Percentiles rank a stretch among this genome's conserved stretches.
phyloP scores from a whole-genome alignment of 768 basidiomycete species.

The Trametes cubensis region DNA sequence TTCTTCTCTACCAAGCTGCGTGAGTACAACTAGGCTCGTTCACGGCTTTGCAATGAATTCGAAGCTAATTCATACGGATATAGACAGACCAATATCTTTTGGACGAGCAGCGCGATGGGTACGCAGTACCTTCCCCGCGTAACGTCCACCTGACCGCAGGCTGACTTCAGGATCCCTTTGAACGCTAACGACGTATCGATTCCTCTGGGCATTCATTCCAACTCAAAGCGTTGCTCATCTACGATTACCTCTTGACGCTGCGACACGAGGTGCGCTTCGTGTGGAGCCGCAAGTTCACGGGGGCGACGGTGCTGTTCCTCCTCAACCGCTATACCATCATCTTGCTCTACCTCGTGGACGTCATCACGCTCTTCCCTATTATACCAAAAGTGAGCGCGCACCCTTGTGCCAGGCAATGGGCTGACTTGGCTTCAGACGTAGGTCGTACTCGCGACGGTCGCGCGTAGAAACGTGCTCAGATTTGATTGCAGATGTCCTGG shows the following conservation, averaged over 20 bases:
- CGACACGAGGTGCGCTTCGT: slow-evolving; percentile 11
- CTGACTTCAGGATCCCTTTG: not conserved
- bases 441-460: not conserved
- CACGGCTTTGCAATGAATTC: not conserved
- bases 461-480: not conserved
- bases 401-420: too few relatives aligned
- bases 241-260: slow-evolving; percentile 15
- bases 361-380: slow-evolving; percentile 10
- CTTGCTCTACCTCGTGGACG: slow-evolving; percentile 11
- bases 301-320: slow-evolving; percentile 12
- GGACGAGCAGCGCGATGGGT: slow-evolving; percentile 16
- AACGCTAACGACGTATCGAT: too few relatives aligned
- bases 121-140: not conserved
- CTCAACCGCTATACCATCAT: slow-evolving; percentile 13
- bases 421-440: slow-evolving; percentile 7
- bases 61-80: not conserved
- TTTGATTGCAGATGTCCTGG: not conserved
- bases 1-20: slow-evolving; percentile 12
- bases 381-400: not conserved
- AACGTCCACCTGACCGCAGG: not conserved
- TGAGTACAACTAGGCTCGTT: not conserved
- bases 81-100: slow-evolving; percentile 3
- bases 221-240: slow-evolving; percentile 3
- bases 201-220: too few relatives aligned
- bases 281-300: slow-evolving; percentile 12